A percentile compares a stretch with the other conserved stretches of the same genome.
Conservation (phyloP, 768 basidiomycete species). For the Kwoniella shandongensis region DNA sequence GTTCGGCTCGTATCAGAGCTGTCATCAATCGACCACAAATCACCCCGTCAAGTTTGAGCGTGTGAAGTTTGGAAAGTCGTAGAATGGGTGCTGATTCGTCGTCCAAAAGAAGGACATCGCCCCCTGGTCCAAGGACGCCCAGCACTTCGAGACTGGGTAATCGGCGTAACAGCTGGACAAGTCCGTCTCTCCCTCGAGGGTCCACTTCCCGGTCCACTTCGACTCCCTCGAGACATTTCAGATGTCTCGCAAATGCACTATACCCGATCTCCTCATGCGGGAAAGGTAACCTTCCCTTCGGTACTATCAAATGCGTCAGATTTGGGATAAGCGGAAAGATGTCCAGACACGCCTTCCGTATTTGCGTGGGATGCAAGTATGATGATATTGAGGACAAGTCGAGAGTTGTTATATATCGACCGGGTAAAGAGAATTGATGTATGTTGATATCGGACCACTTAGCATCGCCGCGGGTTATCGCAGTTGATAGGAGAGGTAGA, state of each 20-base stretch:
- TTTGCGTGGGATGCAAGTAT: conserved; percentile 17
- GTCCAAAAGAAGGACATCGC: background rate
- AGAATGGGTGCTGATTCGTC: conserved; percentile 2
- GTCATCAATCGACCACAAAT: conserved; percentile 31
- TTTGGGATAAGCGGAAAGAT: conserved; percentile 49
- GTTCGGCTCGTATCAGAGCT: conserved; percentile 27
- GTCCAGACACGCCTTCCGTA: conserved; percentile 15
- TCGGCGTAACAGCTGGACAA: conserved; percentile 5
- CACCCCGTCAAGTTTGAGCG: conserved; percentile 37
- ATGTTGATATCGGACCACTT: conserved; percentile 86
- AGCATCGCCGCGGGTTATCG: conserved; percentile 65
- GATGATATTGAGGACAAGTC: conserved; percentile 62
- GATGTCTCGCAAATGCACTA: conserved; percentile 14
- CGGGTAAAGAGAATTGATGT: conserved; percentile 81
- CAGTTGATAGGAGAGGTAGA: conserved; percentile 51
- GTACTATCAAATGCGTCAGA: conserved; percentile 43
- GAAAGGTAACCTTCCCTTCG: conserved; percentile 22
- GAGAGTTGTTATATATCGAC: conserved; percentile 76
- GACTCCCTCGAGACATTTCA: conserved; percentile 29
- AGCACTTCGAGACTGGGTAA: conserved; percentile 12
- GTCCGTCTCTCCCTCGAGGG: conserved; percentile 2
- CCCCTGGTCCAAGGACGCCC: conserved; percentile 3
- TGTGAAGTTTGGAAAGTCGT: conserved; percentile 36
- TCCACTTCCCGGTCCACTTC: conserved; percentile 5
- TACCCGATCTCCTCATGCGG: conserved; percentile 15